A percentile compares a stretch with the other conserved stretches of the same genome.
These are phyloP conservation scores for Geotrichum histeridarum DNA, from an alignment of 1,139 yeast species.

Conservation along the genomic window DNA sequence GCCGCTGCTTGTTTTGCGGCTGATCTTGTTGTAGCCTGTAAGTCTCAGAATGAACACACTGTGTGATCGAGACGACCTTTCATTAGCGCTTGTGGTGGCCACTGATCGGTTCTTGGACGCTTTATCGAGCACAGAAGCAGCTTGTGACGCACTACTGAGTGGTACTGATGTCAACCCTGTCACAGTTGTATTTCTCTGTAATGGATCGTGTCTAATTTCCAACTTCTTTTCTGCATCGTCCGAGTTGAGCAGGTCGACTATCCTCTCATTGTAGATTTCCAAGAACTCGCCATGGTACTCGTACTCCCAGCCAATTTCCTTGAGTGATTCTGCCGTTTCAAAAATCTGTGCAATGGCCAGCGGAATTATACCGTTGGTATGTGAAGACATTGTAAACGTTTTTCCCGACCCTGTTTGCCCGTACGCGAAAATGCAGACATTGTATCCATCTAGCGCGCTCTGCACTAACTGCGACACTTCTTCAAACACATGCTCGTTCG, in stretches of 20 bases:
- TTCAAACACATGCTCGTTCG: slow-evolving; percentile 64
- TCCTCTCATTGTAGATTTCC: slow-evolving; percentile 82
- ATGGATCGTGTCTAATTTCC: slow-evolving; percentile 71
- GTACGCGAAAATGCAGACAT: slow-evolving; percentile 35
- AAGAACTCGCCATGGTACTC: slow-evolving; percentile 68
- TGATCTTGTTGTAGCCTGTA: slow-evolving; percentile 48
- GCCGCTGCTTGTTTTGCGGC: slow-evolving; percentile 54
- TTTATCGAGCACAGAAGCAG: slow-evolving; percentile 46
- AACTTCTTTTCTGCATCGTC: slow-evolving; percentile 41
- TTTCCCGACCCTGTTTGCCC: slow-evolving; percentile 38
- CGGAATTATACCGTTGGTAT: slow-evolving; percentile 76
- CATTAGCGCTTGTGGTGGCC: slow-evolving; percentile 78
- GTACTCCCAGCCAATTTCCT: slow-evolving; percentile 62
- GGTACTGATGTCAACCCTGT: slow-evolving; percentile 53
- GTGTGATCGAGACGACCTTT: slow-evolving; percentile 67
- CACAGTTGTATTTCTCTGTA: slow-evolving; percentile 49
- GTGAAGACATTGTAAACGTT: slow-evolving; percentile 42
- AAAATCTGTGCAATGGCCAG: slow-evolving; percentile 71
- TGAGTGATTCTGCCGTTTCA: slow-evolving; percentile 48
- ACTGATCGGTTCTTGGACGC: slow-evolving; percentile 61
- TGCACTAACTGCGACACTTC: slow-evolving; percentile 86
- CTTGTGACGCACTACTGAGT: slow-evolving; percentile 49
- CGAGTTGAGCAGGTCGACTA: slow-evolving; percentile 61
- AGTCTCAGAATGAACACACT: slow-evolving; percentile 68
- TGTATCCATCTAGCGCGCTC: slow-evolving; percentile 75